phyloP scores from a whole-genome alignment of 176 grass and related monocot genomes.

The Dendrocalamus sinicus region DNA sequence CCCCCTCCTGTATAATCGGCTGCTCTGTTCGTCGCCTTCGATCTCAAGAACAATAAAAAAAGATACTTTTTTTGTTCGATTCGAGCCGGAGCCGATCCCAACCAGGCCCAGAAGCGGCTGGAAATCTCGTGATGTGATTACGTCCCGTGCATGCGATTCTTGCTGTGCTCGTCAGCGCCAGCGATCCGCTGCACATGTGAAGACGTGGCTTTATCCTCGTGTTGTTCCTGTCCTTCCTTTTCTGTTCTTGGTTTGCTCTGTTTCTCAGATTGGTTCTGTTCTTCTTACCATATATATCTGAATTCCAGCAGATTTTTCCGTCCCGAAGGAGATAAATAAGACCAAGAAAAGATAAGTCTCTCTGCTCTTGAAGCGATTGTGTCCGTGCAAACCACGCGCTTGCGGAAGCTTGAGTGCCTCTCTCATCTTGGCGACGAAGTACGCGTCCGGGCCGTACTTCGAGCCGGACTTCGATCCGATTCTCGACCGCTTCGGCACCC shows the following conservation, averaged over 20 bases:
- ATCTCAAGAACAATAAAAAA: background rate
- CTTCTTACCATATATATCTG: background rate
- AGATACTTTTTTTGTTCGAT: background rate
- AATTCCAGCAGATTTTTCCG: conserved; percentile 34
- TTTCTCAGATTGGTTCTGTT: conserved; percentile 44
- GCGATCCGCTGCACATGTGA: conserved; percentile 45
- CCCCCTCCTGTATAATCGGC: conserved; percentile 11
- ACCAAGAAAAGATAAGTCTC: background rate
- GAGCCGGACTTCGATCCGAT: conserved; percentile 75
- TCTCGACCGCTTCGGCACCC: conserved; percentile 55
- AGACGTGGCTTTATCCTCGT: conserved; percentile 27
- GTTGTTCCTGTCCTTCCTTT: background rate
- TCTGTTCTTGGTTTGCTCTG: background rate
- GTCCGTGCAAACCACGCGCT: background rate
- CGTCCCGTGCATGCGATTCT: background rate
- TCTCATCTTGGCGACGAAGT: conserved; percentile 44
- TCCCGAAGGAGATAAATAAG: background rate
- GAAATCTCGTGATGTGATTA: background rate
- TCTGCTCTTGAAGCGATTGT: background rate
- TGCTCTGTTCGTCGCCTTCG: conserved; percentile 32
- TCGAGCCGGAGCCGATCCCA: background rate
- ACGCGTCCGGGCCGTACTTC: conserved; percentile 68
- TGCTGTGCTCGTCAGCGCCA: background rate
- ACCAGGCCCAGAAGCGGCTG: background rate
- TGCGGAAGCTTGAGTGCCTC: background rate